These are phyloP conservation scores for Hawksworthiomyces lignivorus DNA, from an alignment of 2,329 filamentous ascomycete genomes.

Conservation along the genomic window DNA sequence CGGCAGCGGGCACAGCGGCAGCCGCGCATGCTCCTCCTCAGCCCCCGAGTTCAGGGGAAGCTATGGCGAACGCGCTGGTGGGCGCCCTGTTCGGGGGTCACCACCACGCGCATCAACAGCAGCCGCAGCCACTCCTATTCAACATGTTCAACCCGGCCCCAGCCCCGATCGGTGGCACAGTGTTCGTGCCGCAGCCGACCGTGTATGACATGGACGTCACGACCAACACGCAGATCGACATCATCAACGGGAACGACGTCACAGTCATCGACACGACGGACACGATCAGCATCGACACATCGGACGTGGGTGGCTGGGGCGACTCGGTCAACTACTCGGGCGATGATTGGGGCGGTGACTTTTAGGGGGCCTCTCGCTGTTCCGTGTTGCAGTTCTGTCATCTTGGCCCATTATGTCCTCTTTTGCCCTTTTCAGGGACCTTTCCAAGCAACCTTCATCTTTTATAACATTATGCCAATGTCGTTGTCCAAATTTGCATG, in stretches of 20 bases:
- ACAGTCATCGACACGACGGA: background rate
- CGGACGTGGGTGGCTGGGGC: conserved; percentile 5
- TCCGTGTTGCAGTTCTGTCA: no score
- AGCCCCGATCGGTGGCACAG: background rate
- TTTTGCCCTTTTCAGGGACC: background rate
- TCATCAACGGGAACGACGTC: background rate
- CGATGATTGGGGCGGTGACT: conserved; percentile 13
- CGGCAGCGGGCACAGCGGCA: no score
- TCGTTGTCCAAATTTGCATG: no score
- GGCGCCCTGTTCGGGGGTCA: background rate
- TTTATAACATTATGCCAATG: no score
- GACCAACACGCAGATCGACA: background rate
- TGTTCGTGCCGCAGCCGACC: no score
- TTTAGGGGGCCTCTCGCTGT: background rate
- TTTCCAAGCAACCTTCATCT: no score
- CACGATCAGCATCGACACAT: conserved; percentile 2
- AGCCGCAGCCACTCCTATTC: background rate
- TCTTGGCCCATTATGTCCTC: background rate
- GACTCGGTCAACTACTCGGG: conserved; percentile 13
- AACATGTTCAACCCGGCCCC: background rate
- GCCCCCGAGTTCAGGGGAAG: background rate
- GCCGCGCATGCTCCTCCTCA: background rate
- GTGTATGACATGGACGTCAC: no score
- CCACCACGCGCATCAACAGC: background rate
- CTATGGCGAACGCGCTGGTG: background rate